Conservation (phyloP, 176 grass and related monocot genomes). For the Oryza brachyantha region DNA sequence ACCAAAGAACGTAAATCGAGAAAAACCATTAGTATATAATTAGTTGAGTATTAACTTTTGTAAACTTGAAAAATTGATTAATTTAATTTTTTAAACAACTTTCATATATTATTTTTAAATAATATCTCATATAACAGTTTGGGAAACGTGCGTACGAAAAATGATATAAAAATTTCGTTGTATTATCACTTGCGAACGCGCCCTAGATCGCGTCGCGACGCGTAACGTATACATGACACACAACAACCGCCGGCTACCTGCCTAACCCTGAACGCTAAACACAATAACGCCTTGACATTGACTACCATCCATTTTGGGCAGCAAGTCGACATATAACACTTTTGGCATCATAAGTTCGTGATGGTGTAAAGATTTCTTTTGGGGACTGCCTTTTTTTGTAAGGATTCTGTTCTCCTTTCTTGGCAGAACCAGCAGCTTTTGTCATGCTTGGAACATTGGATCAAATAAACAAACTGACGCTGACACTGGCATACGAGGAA, state of each 20-base stretch:
- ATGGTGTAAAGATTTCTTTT: not conserved
- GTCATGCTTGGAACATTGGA: not conserved
- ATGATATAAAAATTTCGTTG: too few species aligned
- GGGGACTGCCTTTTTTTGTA: not conserved
- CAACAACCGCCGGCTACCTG: not conserved
- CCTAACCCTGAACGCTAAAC: too few species aligned
- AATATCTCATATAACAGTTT: too few species aligned
- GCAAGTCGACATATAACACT: not conserved
- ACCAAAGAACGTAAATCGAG: too few species aligned
- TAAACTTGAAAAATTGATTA: too few species aligned
- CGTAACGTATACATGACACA: not conserved
- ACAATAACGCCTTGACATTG: not conserved
- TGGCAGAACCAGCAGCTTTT: not conserved
- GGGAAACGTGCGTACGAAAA: too few species aligned
- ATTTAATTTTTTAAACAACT: too few species aligned
- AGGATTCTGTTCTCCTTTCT: not conserved
- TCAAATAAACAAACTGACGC: not conserved
- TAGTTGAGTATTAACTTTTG: too few species aligned
- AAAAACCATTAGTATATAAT: too few species aligned
- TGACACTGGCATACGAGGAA: too few species aligned
- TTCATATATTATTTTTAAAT: too few species aligned
- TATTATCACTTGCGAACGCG: too few species aligned
- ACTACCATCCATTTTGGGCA: not conserved
- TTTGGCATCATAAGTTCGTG: not conserved
- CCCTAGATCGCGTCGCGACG: not conserved